Conservation (phyloP, 139 green algal genomes). For the Chara braunii region DNA sequence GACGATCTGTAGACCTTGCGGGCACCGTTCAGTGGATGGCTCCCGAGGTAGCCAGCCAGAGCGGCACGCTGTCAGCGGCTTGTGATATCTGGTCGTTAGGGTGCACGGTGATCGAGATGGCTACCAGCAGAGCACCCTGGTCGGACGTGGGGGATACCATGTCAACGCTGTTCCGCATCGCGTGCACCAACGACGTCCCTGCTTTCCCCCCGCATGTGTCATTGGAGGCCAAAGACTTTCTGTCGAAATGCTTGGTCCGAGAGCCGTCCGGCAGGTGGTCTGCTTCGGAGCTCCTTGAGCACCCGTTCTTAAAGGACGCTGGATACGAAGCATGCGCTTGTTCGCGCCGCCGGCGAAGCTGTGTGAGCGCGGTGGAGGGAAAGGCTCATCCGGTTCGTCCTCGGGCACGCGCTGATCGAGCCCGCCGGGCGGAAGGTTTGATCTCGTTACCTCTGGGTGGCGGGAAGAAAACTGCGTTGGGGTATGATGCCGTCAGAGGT, state of each 20-base stretch:
- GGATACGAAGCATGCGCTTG: no score
- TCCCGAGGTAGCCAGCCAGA: conserved; percentile 58
- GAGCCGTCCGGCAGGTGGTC: conserved; percentile 26
- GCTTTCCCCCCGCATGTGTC: conserved; percentile 55
- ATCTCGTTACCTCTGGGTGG: no score
- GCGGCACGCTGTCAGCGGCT: no score
- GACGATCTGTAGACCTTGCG: no score
- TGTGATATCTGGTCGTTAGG: conserved; percentile 93
- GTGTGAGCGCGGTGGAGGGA: no score
- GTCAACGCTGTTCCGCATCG: conserved; percentile 83
- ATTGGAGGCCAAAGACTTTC: conserved; percentile 71
- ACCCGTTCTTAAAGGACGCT: conserved; percentile 34
- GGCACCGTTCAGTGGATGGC: conserved; percentile 98
- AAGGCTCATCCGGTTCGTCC: no score
- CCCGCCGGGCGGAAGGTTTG: no score
- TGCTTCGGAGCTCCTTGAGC: conserved; percentile 21
- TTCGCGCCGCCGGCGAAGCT: no score
- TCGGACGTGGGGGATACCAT: conserved; percentile 49
- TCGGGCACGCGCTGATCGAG: no score
- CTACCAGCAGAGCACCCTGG: conserved; percentile 79
- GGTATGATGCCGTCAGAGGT: no score
- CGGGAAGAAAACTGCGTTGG: no score
- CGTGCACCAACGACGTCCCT: conserved; percentile 64
- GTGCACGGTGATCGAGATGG: conserved; percentile 96
- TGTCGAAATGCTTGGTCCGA: conserved; percentile 76